Percentiles rank a stretch among this genome's conserved stretches.
Evolutionary conservation across 2,329 filamentous ascomycete genomes (phyloP).

Genomic region (Chaetomiaceae sp.): DNA sequence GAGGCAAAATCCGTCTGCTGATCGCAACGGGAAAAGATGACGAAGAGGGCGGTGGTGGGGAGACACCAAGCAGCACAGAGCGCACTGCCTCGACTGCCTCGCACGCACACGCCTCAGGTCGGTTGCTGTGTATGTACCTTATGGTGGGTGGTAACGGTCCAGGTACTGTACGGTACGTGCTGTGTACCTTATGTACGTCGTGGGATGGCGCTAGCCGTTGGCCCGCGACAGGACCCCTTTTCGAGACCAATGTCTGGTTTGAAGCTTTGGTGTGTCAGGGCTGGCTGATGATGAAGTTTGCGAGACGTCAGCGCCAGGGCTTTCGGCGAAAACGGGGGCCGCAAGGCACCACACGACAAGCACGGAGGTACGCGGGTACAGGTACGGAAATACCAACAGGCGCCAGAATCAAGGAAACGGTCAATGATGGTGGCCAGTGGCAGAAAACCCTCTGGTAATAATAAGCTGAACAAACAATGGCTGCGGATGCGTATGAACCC

Average conservation of each 20-base stretch:
- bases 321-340: background rate
- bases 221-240: slow-evolving; percentile 15
- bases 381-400: slow-evolving; percentile 3
- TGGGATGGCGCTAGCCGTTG: slow-evolving; percentile 5
- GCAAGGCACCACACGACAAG: no score
- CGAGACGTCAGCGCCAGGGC: slow-evolving; percentile 13
- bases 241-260: background rate
- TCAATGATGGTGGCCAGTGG: background rate
- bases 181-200: no score
- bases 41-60: slow-evolving; percentile 14
- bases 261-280: background rate
- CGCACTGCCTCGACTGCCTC: background rate
- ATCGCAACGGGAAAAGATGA: slow-evolving; percentile 14
- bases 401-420: slow-evolving; percentile 10
- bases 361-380: no score
- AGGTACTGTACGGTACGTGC: no score
- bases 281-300: background rate
- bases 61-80: background rate
- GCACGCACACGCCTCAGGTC: slow-evolving; percentile 1
- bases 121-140: no score
- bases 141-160: no score
- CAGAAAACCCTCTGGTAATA: background rate
- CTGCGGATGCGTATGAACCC: background rate
- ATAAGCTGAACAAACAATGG: background rate
- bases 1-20: slow-evolving; percentile 15